Base-by-base conservation (phyloP, 441 rosid species). In the Euphorbia celastroides region DNA sequence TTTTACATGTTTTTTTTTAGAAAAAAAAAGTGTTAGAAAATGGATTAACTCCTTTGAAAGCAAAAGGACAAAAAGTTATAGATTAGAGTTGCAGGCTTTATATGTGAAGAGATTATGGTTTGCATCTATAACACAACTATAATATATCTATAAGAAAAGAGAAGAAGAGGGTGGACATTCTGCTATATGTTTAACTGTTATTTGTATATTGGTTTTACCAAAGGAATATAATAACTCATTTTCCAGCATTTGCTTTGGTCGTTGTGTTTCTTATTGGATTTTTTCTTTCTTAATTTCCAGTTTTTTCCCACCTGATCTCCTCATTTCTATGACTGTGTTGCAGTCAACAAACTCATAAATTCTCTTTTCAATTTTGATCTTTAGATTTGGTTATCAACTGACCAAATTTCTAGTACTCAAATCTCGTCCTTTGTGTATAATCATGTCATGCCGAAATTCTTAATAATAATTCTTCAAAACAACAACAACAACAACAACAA, bases 221-320 rank as follows among this genome's bases (percentile, higher is more conserved):
- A 64, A 54, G 17, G 14, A 44, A 16, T 38, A 44, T 44, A 50
- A 17, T 50, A 28, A 57, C 36, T 13, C 27, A 19, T 10, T 16
- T 42, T 74, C 70, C 70, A 7, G 72, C 76, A 74, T 58, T 74
- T 66, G 72, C 77, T 74, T 71, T 66, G 78, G 70, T 50, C 28
- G 44, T 41, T 38, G 78, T 65, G 68, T 28, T 12, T 71, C 56
- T 14, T 60, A 52, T 60, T 50, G n/a, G 34, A 48, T 19, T n/a
- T 50, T 66, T 27, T 31, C 25, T 1, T 1, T 34, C 51, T 14
- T 19, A 34, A 7, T 20, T 1, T 1, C 32, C 12, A 68, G 8
- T 23, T 9, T 32, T 31, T 44, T 44, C n/a, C 38, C 6, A 7
- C 50, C 6, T 44, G 6, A 44, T 44, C 50, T 14, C 1, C 50